Percentiles rank a stretch among this genome's conserved stretches.
Evolutionary conservation across 2,329 filamentous ascomycete genomes (phyloP).

Genomic region (Tolypocladium pustulatum): DNA sequence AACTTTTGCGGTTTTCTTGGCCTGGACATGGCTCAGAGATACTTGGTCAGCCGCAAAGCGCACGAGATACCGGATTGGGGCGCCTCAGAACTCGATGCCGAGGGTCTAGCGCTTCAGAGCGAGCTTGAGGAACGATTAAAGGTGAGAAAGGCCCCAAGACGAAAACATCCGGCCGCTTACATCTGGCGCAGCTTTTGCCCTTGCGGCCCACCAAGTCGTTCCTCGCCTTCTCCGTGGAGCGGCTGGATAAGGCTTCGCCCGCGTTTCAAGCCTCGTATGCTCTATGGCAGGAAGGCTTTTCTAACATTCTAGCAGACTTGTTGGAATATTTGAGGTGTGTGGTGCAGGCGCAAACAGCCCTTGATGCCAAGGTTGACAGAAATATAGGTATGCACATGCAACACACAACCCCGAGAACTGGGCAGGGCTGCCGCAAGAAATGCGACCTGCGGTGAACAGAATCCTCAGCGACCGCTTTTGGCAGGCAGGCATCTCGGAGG

Average conservation of each 20-base stretch:
- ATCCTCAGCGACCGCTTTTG: slow-evolving; percentile 94
- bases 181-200: slow-evolving; percentile 49
- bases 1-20: slow-evolving; percentile 73
- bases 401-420: slow-evolving; percentile 84
- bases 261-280: slow-evolving; percentile 66
- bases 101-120: slow-evolving; percentile 68
- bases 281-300: slow-evolving; percentile 80
- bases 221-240: slow-evolving; percentile 85
- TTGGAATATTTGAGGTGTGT: slow-evolving; percentile 67
- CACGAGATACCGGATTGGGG: slow-evolving; percentile 78
- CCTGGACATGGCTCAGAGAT: slow-evolving; percentile 70
- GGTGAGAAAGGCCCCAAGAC: slow-evolving; percentile 24
- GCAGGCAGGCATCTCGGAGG: slow-evolving; percentile 94
- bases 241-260: slow-evolving; percentile 62
- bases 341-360: too few relatives aligned
- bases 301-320: slow-evolving; percentile 73
- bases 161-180: slow-evolving; percentile 4
- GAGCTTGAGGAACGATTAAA: slow-evolving; percentile 68
- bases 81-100: slow-evolving; percentile 60
- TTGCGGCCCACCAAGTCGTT: slow-evolving; percentile 84
- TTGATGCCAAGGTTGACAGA: neutral
- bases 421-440: slow-evolving; percentile 63
- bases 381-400: slow-evolving; percentile 67
- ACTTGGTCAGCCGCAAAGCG: slow-evolving; percentile 63
- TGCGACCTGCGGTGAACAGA: slow-evolving; percentile 65